A percentile compares a stretch with the other conserved stretches of the same genome.
These are phyloP conservation scores for Backusella mclennaniae DNA, from an alignment of 192 early-diverging fungal genomes.

Conservation along the genomic window DNA sequence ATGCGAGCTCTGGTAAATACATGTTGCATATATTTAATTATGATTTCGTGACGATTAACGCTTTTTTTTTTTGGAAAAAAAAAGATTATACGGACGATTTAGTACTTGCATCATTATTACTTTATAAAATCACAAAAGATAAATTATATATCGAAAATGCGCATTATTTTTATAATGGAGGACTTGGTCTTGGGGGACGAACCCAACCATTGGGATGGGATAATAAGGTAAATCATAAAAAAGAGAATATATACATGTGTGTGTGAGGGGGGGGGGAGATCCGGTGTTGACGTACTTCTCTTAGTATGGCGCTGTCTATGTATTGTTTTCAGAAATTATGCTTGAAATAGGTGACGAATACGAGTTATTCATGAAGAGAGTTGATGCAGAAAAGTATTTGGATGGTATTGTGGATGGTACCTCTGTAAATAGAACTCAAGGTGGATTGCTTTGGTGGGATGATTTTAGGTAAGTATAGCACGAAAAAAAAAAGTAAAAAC, in stretches of 20 bases:
- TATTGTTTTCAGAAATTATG: constrained; percentile 38
- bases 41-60: too few relatives aligned
- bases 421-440: constrained; percentile 30
- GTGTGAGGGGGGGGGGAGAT: not conserved
- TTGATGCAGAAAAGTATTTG: constrained; percentile 29
- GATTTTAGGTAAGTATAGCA: constrained; percentile 24
- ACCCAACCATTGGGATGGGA: constrained; percentile 46
- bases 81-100: constrained; percentile 42
- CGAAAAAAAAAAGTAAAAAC: not conserved
- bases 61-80: not conserved
- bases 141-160: constrained; percentile 40
- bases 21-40: not conserved
- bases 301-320: constrained; percentile 39
- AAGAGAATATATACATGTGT: not conserved
- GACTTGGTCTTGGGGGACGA: constrained; percentile 16
- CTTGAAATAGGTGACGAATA: constrained; percentile 14
- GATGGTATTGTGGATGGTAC: constrained; percentile 25
- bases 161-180: constrained; percentile 33
- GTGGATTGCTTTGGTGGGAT: constrained; percentile 35
- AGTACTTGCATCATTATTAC: constrained; percentile 48
- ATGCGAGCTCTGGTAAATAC: constrained; percentile 32
- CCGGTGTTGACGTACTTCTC: not conserved
- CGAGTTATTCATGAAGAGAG: constrained; percentile 18
- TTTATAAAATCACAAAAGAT: constrained; percentile 48
- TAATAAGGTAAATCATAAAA: constrained; percentile 26